Base-by-base conservation (phyloP, 306 rosid genomes). In the Luffa acutangula region DNA sequence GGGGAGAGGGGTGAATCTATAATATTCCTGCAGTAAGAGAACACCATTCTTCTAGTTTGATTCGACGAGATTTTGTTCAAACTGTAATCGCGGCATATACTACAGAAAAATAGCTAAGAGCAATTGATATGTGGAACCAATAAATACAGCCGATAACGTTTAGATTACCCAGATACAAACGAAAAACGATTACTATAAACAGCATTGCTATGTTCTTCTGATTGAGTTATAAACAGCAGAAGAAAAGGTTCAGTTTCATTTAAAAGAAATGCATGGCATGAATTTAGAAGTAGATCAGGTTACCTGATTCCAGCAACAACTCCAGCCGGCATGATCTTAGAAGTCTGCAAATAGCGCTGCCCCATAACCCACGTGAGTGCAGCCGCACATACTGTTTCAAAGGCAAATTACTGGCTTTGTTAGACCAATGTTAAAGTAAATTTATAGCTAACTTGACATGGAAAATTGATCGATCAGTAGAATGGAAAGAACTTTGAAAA, bases 261-360 rank as follows among this genome's bases (percentile, higher is more conserved):
- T 25, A 15, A 62, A 63, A 48, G 14, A 43, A 46, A 69, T 31
- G 33, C 6, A 9, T 45, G 41, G 3, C 64, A 12, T 60, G 48
- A 45, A 7, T 80, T 45, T 12, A 71, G 39, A 45, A 21, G 18
- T 10, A 70, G 77, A 60, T 10, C 36, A 3, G 62, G 64, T 81
- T 85, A 91, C 98, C 96, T 93, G 77, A 93, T 77, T 78, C 92
- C 98, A 18, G 98, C 96, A 20, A 93, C 88, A 81, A 93, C 45
- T 70, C 96, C 98, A 80, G 98, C 91, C 15, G 98, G 98, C 96
- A 93, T 91, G 76, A 93, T 31, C 91, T 93, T 93, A 4, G 91
- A 90, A 58, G 97, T 91, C 71, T 82, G 83, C 86, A 93, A 0
- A 71, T 93, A 91, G 2, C 97, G 90, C 82, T 89, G 91, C 25